phyloP scores from a whole-genome alignment of 352 stramenopile species.

The Pythium aristosporum region DNA sequence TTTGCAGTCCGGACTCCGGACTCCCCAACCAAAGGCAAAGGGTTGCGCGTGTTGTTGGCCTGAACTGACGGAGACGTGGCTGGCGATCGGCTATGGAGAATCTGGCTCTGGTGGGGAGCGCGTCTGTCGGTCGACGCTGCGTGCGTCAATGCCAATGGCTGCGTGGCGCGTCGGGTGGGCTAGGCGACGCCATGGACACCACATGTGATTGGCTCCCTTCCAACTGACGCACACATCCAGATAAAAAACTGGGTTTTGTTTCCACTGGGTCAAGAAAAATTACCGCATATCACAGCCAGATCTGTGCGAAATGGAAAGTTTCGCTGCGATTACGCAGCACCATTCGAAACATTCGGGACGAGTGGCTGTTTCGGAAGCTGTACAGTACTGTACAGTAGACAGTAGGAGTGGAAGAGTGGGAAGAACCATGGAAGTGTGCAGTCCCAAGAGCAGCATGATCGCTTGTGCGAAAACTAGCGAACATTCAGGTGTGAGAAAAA shows the following conservation, averaged over 20 bases:
- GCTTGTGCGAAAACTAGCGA: slow-evolving; percentile 6
- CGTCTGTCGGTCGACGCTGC: slow-evolving; percentile 9
- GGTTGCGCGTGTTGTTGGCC: background rate
- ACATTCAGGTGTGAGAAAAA: slow-evolving; percentile 2
- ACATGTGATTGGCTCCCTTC: slow-evolving; percentile 5
- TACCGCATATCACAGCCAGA: background rate
- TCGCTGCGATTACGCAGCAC: too few relatives aligned
- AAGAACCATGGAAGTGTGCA: background rate
- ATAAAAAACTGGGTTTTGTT: background rate
- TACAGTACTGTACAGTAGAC: too few relatives aligned
- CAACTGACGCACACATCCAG: background rate
- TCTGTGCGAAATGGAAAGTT: too few relatives aligned
- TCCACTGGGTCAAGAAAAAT: slow-evolving; percentile 1
- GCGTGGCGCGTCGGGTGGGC: background rate
- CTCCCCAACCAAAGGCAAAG: background rate
- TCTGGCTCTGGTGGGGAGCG: background rate
- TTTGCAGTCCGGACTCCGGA: too few relatives aligned
- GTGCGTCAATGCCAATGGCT: slow-evolving; percentile 20
- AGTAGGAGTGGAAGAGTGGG: background rate
- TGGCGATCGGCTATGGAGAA: too few relatives aligned
- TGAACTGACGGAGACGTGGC: background rate
- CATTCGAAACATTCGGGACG: too few relatives aligned
- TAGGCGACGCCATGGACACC: background rate
- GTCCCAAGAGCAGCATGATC: slow-evolving; percentile 9
- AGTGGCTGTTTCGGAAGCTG: too few relatives aligned